phyloP scores from a whole-genome alignment of 176 grass and related monocot species.

The Alopecurus myosuroides region DNA sequence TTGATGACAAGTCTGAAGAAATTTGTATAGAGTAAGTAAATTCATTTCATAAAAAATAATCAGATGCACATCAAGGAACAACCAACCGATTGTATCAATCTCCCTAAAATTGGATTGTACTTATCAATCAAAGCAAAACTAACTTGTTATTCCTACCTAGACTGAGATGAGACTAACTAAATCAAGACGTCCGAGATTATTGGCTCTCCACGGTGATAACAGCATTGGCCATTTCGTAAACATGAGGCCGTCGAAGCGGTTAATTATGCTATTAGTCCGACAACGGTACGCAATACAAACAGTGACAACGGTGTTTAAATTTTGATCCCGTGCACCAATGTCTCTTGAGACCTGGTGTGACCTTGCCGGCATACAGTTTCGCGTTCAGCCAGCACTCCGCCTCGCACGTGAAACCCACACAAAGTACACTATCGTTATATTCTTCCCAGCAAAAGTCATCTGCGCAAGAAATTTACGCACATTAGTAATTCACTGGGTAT shows the following conservation, averaged over 20 bases:
- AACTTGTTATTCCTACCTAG: neutral
- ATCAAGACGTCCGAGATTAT: neutral
- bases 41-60: neutral
- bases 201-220: neutral
- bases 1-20: neutral
- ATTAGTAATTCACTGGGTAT: neutral
- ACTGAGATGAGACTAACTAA: neutral
- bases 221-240: neutral
- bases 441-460: slow-evolving; percentile 7
- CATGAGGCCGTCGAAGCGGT: neutral
- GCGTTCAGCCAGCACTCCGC: neutral
- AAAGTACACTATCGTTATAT: neutral
- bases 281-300: neutral
- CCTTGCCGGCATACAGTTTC: neutral
- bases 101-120: neutral
- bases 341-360: neutral
- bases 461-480: neutral
- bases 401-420: neutral
- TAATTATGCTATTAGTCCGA: neutral
- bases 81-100: neutral
- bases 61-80: too few species aligned
- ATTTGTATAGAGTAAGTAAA: neutral
- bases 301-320: neutral
- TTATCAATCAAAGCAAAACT: neutral
- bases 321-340: neutral